Percentiles rank a stretch among this genome's conserved stretches.
phyloP scores from a whole-genome alignment of 164 flowering plant genomes.

The Sextonia rubra region DNA sequence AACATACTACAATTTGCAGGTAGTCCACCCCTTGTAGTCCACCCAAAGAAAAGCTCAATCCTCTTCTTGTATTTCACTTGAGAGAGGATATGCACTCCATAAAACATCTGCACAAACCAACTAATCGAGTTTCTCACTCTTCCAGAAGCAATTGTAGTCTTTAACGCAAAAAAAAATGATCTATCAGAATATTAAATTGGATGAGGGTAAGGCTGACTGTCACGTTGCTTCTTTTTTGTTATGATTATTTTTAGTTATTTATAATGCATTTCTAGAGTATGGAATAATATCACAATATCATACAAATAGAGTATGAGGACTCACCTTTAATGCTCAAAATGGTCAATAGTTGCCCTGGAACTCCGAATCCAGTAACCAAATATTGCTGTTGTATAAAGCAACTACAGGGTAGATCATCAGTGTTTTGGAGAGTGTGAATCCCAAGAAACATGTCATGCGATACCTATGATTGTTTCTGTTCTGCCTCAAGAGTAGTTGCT shows the following conservation, averaged over 20 bases:
- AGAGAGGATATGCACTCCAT: constrained; percentile 1
- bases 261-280: not conserved
- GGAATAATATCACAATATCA: not conserved
- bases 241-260: too few species aligned
- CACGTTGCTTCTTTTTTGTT: not conserved
- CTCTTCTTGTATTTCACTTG: not conserved
- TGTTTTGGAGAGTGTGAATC: not conserved
- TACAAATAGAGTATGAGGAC: constrained; percentile 2
- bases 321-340: constrained; percentile 6
- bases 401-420: not conserved
- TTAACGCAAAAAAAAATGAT: constrained; percentile 11
- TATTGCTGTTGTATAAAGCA: not conserved
- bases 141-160: constrained; percentile 12
- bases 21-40: not conserved
- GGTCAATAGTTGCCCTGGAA: constrained; percentile 3
- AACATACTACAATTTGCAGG: not conserved
- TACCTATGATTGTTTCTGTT: constrained; percentile 26
- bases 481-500: constrained; percentile 31
- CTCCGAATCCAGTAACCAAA: constrained; percentile 1
- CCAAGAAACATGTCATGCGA: constrained; percentile 7
- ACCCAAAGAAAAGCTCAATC: not conserved
- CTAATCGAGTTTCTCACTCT: constrained; percentile 7
- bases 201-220: not conserved
- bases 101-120: constrained; percentile 9
- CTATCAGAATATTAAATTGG: constrained; percentile 5